Conservation (phyloP, 257 asterid genomes). For the Fraxinus americana region DNA sequence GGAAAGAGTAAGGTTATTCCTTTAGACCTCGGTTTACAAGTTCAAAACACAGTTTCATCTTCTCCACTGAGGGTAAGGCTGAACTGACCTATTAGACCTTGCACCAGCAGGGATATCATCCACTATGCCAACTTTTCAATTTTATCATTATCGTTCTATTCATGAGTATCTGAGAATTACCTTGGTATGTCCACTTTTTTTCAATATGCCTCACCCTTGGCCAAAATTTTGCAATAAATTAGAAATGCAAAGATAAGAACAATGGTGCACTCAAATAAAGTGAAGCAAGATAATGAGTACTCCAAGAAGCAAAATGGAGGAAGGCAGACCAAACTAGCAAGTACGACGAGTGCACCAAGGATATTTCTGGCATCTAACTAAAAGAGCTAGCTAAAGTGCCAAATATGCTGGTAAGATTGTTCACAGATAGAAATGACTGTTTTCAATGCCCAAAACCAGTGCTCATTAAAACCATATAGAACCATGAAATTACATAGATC, state of each 20-base stretch:
- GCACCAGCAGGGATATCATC: neutral
- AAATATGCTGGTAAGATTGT: constrained; percentile 5
- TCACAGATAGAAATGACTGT: neutral
- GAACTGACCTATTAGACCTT: neutral
- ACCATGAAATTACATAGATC: constrained; percentile 20
- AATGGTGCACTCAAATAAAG: constrained; percentile 9
- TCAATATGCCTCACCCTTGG: neutral
- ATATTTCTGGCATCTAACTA: constrained; percentile 5
- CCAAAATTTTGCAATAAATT: neutral
- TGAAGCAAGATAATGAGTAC: constrained; percentile 3
- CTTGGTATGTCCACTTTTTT: constrained; percentile 9
- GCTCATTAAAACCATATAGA: constrained; percentile 19
- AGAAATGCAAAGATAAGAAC: neutral
- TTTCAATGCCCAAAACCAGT: neutral
- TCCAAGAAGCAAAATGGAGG: constrained; percentile 13
- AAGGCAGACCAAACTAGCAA: constrained; percentile 8
- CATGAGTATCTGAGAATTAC: neutral
- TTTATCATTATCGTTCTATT: constrained; percentile 13
- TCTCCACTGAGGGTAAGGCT: constrained; percentile 12
- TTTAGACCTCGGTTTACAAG: neutral
- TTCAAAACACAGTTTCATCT: constrained; percentile 15
- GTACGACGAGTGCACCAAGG: neutral
- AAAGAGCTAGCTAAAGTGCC: constrained; percentile 17
- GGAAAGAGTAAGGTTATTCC: no score
- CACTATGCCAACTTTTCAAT: neutral